phyloP scores from a whole-genome alignment of 2,329 filamentous ascomycete species.

The Aaosphaeria arxii region DNA sequence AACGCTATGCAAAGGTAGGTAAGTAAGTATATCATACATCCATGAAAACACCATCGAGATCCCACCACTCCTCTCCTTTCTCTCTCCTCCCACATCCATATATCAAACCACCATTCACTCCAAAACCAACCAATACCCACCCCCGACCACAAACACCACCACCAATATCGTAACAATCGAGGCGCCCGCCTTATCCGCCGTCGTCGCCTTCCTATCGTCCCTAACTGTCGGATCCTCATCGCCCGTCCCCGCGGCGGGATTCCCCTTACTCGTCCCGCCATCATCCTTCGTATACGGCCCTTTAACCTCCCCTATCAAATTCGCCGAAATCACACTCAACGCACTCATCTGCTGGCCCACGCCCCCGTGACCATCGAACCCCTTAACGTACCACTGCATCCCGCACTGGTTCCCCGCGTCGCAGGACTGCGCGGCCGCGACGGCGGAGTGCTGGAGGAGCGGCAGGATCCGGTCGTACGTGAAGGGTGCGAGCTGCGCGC shows the following conservation, averaged over 20 bases:
- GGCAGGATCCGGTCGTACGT: conserved; percentile 51
- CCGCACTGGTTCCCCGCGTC: conserved; percentile 42
- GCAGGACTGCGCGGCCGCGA: conserved; percentile 54
- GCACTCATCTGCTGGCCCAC: conserved; percentile 59
- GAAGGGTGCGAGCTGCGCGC: conserved; percentile 58
- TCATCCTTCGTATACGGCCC: conserved; percentile 48
- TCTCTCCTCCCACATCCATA: not conserved
- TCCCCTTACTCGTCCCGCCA: conserved; percentile 50
- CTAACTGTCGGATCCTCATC: conserved; percentile 19
- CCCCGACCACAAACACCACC: conserved; percentile 10
- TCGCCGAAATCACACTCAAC: conserved; percentile 50
- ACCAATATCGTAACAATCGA: conserved; percentile 41
- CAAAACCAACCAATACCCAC: conserved; percentile 19
- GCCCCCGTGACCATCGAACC: conserved; percentile 47
- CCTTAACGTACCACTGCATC: conserved; percentile 39
- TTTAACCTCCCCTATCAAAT: conserved; percentile 37
- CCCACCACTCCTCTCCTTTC: no score
- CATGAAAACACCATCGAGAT: no score
- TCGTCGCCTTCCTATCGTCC: conserved; percentile 21
- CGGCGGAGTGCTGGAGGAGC: conserved; percentile 52
- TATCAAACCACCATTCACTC: not conserved
- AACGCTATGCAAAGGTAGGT: no score
- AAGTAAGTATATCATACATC: no score
- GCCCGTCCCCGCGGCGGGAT: conserved; percentile 39
- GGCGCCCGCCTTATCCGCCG: conserved; percentile 42